These are phyloP conservation scores for Aegilops speltoides DNA, from an alignment of 176 grass and related monocot genomes.

Conservation along the genomic window DNA sequence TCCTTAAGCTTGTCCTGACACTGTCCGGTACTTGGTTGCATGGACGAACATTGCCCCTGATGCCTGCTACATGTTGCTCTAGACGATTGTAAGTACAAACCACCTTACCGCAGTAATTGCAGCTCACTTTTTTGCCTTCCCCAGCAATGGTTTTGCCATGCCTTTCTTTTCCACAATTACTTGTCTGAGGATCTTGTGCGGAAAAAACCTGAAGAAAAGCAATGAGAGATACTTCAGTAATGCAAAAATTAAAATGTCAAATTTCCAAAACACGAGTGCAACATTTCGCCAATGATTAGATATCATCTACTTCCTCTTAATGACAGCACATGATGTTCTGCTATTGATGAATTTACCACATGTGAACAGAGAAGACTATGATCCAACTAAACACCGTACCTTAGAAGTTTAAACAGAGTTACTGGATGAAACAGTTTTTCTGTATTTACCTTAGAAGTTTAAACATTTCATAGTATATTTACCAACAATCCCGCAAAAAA, in stretches of 20 bases:
- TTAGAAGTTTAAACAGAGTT: neutral
- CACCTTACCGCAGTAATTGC: constrained; percentile 50
- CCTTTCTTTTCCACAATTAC: constrained; percentile 1
- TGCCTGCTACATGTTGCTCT: constrained; percentile 37
- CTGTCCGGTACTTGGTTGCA: constrained; percentile 31
- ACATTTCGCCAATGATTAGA: neutral
- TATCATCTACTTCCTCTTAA: neutral
- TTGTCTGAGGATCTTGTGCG: neutral
- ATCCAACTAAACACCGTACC: neutral
- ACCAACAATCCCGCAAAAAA: neutral
- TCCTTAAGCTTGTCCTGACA: constrained; percentile 19
- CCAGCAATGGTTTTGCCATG: constrained; percentile 34
- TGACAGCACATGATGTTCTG: constrained; percentile 15
- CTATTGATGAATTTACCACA: neutral
- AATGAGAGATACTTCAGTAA: neutral
- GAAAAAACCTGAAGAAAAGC: constrained; percentile 26
- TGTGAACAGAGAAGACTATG: neutral
- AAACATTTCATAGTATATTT: neutral
- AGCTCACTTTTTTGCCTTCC: constrained; percentile 31
- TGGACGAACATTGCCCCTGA: constrained; percentile 29
- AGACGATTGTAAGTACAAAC: constrained; percentile 29
- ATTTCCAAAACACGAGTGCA: neutral
- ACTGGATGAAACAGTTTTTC: neutral
- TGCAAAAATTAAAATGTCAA: neutral
- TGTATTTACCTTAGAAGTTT: neutral